A percentile compares a stretch with the other conserved stretches of the same genome.
phyloP scores from a whole-genome alignment of 1,284 basidiomycete species.

The Sphagnurus paluster region DNA sequence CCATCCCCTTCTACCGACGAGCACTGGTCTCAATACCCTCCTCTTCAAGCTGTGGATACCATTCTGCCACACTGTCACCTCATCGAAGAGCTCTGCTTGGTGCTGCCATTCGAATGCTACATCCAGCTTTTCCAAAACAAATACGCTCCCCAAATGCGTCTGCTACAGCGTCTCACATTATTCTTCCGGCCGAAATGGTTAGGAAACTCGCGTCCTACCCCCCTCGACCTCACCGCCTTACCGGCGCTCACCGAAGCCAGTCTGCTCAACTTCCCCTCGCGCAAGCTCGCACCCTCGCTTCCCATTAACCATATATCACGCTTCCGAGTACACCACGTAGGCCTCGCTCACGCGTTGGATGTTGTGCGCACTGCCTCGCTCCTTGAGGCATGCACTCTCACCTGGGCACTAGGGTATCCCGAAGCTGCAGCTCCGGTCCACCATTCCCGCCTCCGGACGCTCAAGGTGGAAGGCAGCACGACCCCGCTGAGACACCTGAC shows the following conservation, averaged over 20 bases:
- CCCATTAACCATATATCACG: conserved; percentile 10
- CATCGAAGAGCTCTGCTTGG: conserved; percentile 11
- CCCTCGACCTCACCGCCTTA: not conserved
- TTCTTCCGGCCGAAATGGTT: not conserved
- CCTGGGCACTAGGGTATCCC: conserved; percentile 2
- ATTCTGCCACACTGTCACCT: conserved; percentile 6
- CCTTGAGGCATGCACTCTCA: conserved; percentile 4
- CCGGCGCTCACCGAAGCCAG: conserved; percentile 7
- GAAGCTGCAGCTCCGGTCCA: not conserved
- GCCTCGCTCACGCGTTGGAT: conserved; percentile 3
- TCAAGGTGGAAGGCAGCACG: conserved; percentile 4
- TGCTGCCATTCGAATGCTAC: conserved; percentile 3
- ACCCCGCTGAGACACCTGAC: conserved; percentile 9
- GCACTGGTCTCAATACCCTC: conserved; percentile 1
- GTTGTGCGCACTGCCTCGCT: not conserved
- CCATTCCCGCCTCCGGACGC: conserved; percentile 4
- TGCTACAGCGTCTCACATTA: conserved; percentile 9
- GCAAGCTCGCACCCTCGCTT: conserved; percentile 1
- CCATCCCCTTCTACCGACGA: not conserved
- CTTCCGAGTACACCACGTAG: conserved; percentile 2
- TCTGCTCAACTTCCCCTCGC: conserved; percentile 6
- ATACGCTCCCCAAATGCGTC: not conserved
- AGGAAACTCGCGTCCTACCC: not conserved
- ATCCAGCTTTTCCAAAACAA: not conserved
- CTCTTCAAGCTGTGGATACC: conserved; percentile 1